Percentiles rank a stretch among this genome's conserved stretches.
These are phyloP conservation scores for Scedosporium apiospermum DNA, from an alignment of 2,329 filamentous ascomycete species.

Conservation along the genomic window DNA sequence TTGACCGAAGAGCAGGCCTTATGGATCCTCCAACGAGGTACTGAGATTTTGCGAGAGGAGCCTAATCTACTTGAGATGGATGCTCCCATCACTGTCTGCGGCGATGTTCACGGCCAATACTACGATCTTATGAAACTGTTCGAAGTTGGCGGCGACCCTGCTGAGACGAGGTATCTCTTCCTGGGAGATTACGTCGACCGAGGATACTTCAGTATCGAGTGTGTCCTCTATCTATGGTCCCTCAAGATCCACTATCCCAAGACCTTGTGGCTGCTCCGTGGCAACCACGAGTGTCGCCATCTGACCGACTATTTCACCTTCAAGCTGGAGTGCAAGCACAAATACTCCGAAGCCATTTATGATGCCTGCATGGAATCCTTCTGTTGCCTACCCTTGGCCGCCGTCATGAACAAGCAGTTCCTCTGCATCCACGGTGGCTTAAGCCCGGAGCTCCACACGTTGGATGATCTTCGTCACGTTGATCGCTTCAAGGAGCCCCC, in stretches of 20 bases:
- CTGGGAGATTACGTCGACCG: slow-evolving; percentile 96
- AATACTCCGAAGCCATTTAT: slow-evolving; percentile 93
- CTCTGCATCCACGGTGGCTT: slow-evolving; percentile 95
- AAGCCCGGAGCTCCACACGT: slow-evolving; percentile 88
- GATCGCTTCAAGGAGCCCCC: slow-evolving; percentile 96
- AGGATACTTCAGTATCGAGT: slow-evolving; percentile 99
- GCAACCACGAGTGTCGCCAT: slow-evolving; percentile 97
- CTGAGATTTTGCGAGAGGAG: slow-evolving; percentile 78
- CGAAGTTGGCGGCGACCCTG: slow-evolving; percentile 92
- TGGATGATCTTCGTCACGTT: slow-evolving; percentile 91
- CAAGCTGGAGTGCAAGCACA: slow-evolving; percentile 99
- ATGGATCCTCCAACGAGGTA: slow-evolving; percentile 85
- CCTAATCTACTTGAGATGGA: slow-evolving; percentile 99
- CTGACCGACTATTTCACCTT: slow-evolving; percentile 99
- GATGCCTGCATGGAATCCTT: slow-evolving; percentile 99
- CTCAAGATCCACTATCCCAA: slow-evolving; percentile 99
- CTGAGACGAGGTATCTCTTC: slow-evolving; percentile 94
- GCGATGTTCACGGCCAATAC: slow-evolving; percentile 97
- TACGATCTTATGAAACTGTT: slow-evolving; percentile 99
- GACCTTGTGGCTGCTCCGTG: slow-evolving; percentile 90
- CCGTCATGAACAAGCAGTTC: slow-evolving; percentile 99
- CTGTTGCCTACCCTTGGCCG: slow-evolving; percentile 84
- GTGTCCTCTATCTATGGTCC: slow-evolving; percentile 93
- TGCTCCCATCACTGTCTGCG: slow-evolving; percentile 95
- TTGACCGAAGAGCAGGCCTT: slow-evolving; percentile 95